These are phyloP conservation scores for Primulina tabacum DNA, from an alignment of 257 asterid genomes.

Conservation along the genomic window DNA sequence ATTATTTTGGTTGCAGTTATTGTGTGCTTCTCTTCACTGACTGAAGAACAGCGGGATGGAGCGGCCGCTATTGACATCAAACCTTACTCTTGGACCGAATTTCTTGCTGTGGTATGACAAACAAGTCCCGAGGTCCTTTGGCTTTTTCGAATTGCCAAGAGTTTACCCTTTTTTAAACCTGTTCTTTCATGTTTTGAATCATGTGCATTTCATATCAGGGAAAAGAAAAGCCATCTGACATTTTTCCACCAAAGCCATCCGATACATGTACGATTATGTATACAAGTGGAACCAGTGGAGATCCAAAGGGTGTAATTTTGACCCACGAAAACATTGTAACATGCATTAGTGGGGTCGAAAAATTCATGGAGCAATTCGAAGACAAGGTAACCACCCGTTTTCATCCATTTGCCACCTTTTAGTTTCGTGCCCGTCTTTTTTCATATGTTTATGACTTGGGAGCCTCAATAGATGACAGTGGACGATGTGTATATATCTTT, in stretches of 20 bases:
- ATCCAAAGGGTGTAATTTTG: conserved; percentile 90
- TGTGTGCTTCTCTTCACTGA: conserved; percentile 70
- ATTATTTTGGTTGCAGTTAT: conserved; percentile 51
- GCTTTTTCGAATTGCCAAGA: too few species aligned
- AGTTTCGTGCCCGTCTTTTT: background rate
- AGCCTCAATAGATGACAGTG: conserved; percentile 66
- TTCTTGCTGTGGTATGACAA: conserved; percentile 52
- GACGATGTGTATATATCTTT: conserved; percentile 95
- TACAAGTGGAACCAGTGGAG: conserved; percentile 97
- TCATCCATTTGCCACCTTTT: background rate
- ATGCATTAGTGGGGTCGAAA: conserved; percentile 64
- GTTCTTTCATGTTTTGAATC: conserved; percentile 7
- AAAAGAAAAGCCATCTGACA: conserved; percentile 44
- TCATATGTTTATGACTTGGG: background rate
- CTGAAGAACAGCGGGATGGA: conserved; percentile 50
- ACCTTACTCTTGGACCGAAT: conserved; percentile 70
- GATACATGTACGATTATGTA: conserved; percentile 82
- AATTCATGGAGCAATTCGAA: conserved; percentile 84
- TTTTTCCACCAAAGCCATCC: conserved; percentile 63
- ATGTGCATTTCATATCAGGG: conserved; percentile 47
- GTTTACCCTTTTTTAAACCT: background rate
- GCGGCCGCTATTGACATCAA: conserved; percentile 50
- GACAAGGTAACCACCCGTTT: conserved; percentile 56
- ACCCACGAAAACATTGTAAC: conserved; percentile 79
- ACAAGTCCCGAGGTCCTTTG: too few species aligned